Evolutionary conservation across 2,329 filamentous ascomycete genomes (phyloP).

Genomic region (Ustulina deusta): DNA sequence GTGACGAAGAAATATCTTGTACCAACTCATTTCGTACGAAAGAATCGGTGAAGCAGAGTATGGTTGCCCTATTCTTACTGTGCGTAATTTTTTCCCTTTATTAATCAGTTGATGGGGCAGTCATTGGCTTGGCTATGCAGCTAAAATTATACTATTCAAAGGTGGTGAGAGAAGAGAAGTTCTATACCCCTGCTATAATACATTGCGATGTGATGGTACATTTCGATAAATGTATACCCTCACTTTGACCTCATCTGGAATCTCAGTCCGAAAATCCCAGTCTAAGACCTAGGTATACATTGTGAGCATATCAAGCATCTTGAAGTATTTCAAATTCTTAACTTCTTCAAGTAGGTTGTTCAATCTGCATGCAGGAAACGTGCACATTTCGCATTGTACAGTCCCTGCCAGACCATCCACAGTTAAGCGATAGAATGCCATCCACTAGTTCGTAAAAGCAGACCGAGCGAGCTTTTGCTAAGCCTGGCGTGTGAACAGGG

Average conservation of each 20-base stretch:
- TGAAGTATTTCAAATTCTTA: constrained; percentile 9
- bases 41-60: constrained; percentile 6
- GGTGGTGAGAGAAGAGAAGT: background rate
- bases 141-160: background rate
- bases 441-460: background rate
- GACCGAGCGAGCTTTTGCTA: background rate
- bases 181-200: constrained; percentile 9
- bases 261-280: background rate
- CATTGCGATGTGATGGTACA: constrained; percentile 4
- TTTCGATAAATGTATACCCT: constrained; percentile 23
- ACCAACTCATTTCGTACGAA: background rate
- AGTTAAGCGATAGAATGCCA: constrained; percentile 18
- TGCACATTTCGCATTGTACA: background rate
- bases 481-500: background rate
- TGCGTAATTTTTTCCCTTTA: background rate
- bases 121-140: constrained; percentile 3
- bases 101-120: background rate
- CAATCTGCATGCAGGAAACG: constrained; percentile 3
- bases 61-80: background rate
- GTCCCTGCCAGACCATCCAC: background rate
- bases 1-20: background rate
- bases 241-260: background rate
- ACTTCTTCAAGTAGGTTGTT: constrained; percentile 4
- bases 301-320: constrained; percentile 5
- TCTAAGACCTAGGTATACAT: background rate